Conservation (phyloP, 1,284 basidiomycete genomes). For the Cystobasidiaceae sp. region DNA sequence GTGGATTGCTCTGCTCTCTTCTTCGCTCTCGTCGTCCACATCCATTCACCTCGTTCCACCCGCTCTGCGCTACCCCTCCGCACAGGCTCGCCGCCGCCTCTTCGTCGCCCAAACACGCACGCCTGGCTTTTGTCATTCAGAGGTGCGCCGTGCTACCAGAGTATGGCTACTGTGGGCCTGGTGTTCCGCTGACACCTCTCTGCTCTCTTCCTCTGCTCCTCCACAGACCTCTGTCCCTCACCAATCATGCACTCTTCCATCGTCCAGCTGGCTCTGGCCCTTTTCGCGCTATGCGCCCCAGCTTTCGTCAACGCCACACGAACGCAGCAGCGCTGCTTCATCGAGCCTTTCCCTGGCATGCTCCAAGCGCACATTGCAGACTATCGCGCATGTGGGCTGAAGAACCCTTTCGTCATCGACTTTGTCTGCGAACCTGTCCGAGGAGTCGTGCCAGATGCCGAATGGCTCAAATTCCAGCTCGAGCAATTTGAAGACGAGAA, state of each 20-base stretch:
- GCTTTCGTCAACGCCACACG: neutral
- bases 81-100: too few relatives aligned
- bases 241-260: slow-evolving; percentile 2
- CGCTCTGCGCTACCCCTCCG: too few relatives aligned
- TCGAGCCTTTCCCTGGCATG: slow-evolving; percentile 25
- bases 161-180: too few relatives aligned
- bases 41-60: too few relatives aligned
- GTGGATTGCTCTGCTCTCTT: too few relatives aligned
- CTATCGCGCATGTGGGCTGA: slow-evolving; percentile 10
- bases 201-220: too few relatives aligned
- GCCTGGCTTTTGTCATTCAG: too few relatives aligned
- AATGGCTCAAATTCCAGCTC: slow-evolving; percentile 6
- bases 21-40: too few relatives aligned
- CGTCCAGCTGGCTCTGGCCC: slow-evolving; percentile 8
- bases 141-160: too few relatives aligned
- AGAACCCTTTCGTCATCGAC: slow-evolving; percentile 21
- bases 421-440: slow-evolving; percentile 23
- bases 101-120: too few relatives aligned
- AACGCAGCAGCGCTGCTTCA: slow-evolving; percentile 15
- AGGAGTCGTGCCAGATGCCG: slow-evolving; percentile 14
- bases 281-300: neutral
- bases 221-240: too few relatives aligned
- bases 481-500: slow-evolving; percentile 5
- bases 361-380: slow-evolving; percentile 11
- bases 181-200: too few relatives aligned